These are phyloP conservation scores for Pilobolus umbonatus DNA, from an alignment of 192 early-diverging fungal species.

Conservation along the genomic window DNA sequence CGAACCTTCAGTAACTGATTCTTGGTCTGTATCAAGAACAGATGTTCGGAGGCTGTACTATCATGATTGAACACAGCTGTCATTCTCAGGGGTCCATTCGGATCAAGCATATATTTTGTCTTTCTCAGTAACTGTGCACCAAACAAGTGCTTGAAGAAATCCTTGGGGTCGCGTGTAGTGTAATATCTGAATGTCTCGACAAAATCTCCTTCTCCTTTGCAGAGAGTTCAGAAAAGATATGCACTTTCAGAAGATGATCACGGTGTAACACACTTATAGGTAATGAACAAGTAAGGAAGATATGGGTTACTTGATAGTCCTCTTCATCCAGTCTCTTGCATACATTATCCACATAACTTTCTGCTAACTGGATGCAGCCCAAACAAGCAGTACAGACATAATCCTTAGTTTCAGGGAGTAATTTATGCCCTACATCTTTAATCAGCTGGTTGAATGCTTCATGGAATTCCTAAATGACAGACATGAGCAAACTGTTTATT, in stretches of 20 bases:
- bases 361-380: slow-evolving; percentile 32
- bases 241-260: slow-evolving; percentile 34
- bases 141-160: slow-evolving; percentile 49
- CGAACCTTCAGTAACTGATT: slow-evolving; percentile 52
- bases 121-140: slow-evolving; percentile 27
- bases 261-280: slow-evolving; percentile 37
- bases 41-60: slow-evolving; percentile 52
- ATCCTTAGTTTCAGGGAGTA: no score
- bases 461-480: not conserved
- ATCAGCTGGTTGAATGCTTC: slow-evolving; percentile 2
- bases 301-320: slow-evolving; percentile 25
- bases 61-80: slow-evolving; percentile 48
- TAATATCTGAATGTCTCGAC: not conserved
- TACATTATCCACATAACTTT: slow-evolving; percentile 22
- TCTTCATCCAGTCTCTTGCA: slow-evolving; percentile 26
- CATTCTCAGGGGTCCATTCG: slow-evolving; percentile 41
- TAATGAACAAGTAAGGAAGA: slow-evolving; percentile 39
- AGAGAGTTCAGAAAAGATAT: slow-evolving; percentile 26
- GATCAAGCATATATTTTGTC: slow-evolving; percentile 36
- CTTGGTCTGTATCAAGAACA: slow-evolving; percentile 54
- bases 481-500: not conserved
- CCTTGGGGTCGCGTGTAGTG: slow-evolving; percentile 50
- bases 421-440: no score
- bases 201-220: not conserved
- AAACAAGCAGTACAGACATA: slow-evolving; percentile 29